Evolutionary conservation across 1,139 yeast genomes (phyloP), one percentile per base, ranked within the genome.

Genomic region (Tardiomyces digboiensis): DNA sequence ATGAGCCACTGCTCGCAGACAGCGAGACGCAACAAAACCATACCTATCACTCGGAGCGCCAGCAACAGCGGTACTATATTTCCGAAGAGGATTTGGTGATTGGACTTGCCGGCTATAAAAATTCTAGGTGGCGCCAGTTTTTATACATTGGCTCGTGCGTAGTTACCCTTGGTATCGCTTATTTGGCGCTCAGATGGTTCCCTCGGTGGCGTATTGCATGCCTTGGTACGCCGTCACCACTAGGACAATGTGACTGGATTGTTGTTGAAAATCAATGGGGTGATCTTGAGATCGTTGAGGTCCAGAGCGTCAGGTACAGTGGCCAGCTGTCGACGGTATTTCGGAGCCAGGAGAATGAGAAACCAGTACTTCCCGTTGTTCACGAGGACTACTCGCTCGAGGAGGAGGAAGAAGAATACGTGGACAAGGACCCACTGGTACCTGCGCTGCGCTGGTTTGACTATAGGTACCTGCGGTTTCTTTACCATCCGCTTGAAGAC

Each of bases 51-150:
- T 39, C 50, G 7, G 42, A 36, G 78, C 7, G 67, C 50, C 16
- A 66, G 70, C 51, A 70, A 66, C 98, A 91, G 64, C 72, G 97
- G 44, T 87, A 84, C 60, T 91, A 91, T 61, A 76, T 93, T 50
- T 91, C 96, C 0, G 97, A 93, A 61, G 98, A 91, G 59, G 99
- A 91, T 65, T 68, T 91, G 58, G 91, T 89, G 18, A 76, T 93
- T 48, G 96, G 95, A 49, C 83, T 91, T 52, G 97, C 97, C 0
- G 98, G 97, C 2, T 91, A 85, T 61, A 67, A 66, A 44, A 75
- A 80, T 19, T 75, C 80, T 20, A 59, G 59, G 43, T 47, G 71
- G 52, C 77, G 79, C 46, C 58, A 65, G 7, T 40, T 66, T 0
- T 21, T 75, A 0, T 88, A 82, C 60, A 73, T 75, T 48, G 13